phyloP scores from a whole-genome alignment of 805 yeast species.

The Kregervanrija pseudodelftensis region DNA sequence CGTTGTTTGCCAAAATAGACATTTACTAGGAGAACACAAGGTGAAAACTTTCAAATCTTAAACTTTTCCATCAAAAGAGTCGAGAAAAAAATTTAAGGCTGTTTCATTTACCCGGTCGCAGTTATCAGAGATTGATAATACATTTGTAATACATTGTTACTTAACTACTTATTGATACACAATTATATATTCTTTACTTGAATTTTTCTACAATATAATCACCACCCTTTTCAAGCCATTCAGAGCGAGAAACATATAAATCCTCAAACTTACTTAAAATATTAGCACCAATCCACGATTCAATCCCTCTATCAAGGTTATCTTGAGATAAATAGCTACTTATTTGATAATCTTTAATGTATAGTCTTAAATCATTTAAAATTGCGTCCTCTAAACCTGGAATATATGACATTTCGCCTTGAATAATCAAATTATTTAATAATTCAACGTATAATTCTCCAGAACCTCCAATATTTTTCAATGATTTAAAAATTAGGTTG shows the following conservation, averaged over 20 bases:
- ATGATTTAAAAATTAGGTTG: slow-evolving; percentile 37
- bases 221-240: slow-evolving; percentile 58
- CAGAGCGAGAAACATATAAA: slow-evolving; percentile 54
- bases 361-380: slow-evolving; percentile 45
- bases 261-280: slow-evolving; percentile 53
- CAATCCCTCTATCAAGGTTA: slow-evolving; percentile 46
- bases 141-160: too few relatives aligned
- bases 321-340: slow-evolving; percentile 34
- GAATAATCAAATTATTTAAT: slow-evolving; percentile 44
- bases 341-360: slow-evolving; percentile 44
- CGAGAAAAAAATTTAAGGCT: too few relatives aligned
- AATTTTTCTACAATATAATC: slow-evolving; percentile 38
- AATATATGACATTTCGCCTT: slow-evolving; percentile 53
- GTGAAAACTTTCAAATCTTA: not conserved
- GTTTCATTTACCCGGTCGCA: too few relatives aligned
- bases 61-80: not conserved
- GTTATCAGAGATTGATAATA: too few relatives aligned
- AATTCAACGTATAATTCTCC: slow-evolving; percentile 34
- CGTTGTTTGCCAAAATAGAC: too few relatives aligned
- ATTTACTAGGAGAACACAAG: too few relatives aligned
- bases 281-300: slow-evolving; percentile 70
- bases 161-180: not conserved
- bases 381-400: slow-evolving; percentile 51
- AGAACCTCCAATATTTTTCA: slow-evolving; percentile 38
- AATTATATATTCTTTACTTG: slow-evolving; percentile 25